Base-by-base conservation (phyloP, 2,329 filamentous ascomycete species). In the Ophiostoma sp. region DNA sequence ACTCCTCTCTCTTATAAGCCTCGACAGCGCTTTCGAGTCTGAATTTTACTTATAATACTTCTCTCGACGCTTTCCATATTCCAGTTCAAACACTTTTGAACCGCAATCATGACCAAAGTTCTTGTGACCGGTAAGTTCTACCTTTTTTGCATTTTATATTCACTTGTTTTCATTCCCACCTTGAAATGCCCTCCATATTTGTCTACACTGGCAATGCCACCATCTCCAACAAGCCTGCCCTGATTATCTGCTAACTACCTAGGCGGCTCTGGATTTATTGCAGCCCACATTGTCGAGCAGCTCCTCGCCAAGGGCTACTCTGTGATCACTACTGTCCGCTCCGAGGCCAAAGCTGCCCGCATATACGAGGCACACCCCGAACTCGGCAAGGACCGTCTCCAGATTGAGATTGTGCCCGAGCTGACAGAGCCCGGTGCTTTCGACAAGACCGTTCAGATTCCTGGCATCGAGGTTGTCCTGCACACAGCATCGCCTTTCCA, bases 401-500 rank as follows among this genome's bases (percentile, higher is more conserved):
- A 79, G 41, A 80, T 85, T 15, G 80, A 78, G 70, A 88, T 95
- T 74, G 92, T 96, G 33, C 87, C 89, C 23, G 92, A 96, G 76
- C 91, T 96, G 74, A 90, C 91, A 3, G 79, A 88, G 76, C 84
- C 87, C 62, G 84, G 85, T 70, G 92, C 93, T 71, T 96, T 96
- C 77, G 88, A 92, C 75, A 83, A 88, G 75, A 87, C 85, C 1
- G 81, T 84, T 72, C 78, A 81, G 77, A 80, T 77, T 4, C 81
- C 83, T 0, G 82, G 81, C 35, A 78, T 88, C 68, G 82, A 86
- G 70, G 83, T 83, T 67, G 85, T 89, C 54, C 79, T 88, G 69
- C 86, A 89, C 79, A 87, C 86, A 1, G 87, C 87, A 0, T 87
- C 84, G 67, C 86, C 87, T 0, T 85, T 88, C 76, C 84, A 86